Base-by-base conservation (phyloP, 495 filamentous ascomycete species). In the Podospora pseudocomata region DNA sequence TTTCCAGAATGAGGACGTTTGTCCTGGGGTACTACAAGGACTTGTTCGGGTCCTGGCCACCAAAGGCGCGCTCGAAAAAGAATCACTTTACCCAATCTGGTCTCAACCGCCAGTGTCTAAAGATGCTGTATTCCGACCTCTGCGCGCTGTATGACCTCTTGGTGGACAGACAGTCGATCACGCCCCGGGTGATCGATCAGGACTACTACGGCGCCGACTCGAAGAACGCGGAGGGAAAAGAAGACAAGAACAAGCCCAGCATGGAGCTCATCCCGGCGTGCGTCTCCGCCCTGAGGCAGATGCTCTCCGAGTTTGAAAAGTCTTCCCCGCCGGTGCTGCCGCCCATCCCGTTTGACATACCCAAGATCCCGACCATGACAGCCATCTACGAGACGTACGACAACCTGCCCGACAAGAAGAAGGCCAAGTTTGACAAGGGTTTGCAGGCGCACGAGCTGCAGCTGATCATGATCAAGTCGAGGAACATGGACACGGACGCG, bases 31-130 rank as follows among this genome's bases (percentile, higher is more conserved):
- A 92, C 79, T 96, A 95, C 78, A 93, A 93, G 73, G 79, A 87
- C 60, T 85, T 87, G 63, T 96, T 96, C 74, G 96, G 96, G 54
- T 89, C 90, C 63, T 99, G 95, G 95, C 94, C 96, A 20, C 95
- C 96, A 49, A 95, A 94, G 76, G 93, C 92, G 0, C 87, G 83
- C 63, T 93, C 88, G 54, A 97, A 97, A 83, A 97, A 97, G 83
- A 97, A 97, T 73, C 85, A 89, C 13, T 95, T 96, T 60, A 90
- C 91, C 19, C 92, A 92, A 70, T 85, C 84, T 59, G 95, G 95
- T 4, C 83, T 99, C 54, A 98, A 97, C 75, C 86, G 95, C 4
- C 80, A 91, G 63, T 89, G 96, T 18, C 80, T 98, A 32, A 87
- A 86, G 72, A 89, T 92, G 67, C 77, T 99, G 15, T 98, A 97